Evolutionary conservation across 2,329 filamentous ascomycete genomes (phyloP), one percentile per base, ranked within the genome.

Genomic region (Pezicula carpinea): DNA sequence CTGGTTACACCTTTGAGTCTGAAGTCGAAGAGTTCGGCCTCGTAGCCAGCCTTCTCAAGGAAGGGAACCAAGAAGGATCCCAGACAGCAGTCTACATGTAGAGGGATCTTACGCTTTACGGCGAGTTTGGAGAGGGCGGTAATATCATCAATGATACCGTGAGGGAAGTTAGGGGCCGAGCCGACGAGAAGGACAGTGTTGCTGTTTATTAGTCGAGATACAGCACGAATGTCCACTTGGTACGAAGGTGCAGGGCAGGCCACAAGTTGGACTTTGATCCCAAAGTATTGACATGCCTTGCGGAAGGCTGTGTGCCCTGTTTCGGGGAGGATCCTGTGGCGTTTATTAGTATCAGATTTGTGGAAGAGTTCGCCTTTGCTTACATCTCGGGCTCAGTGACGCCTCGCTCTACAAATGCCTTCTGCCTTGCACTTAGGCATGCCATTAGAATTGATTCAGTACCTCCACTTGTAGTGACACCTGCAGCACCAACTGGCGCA

Each of bases 401-500:
- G 48, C 90, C 85, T 42, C 91, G 83, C 72, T 99, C 93, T 35
- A 74, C 71, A 59, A 86, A 89, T 1, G 85, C 93, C 72, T 93
- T 95, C 65, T 97, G 88, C 51, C 93, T 82, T 8, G 93, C 93
- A 50, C 85, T 86, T 57, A 97, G 73, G 62, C 89, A 95, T 31
- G 93, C 93, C 88, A 96, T 95, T 47, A 99, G 74, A 60, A 99
- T 99, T 50, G 89, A 95, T 69, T 99, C 93, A 0, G 93, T 96
- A 41, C 93, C 93, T 53, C 93, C 93, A 52, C 87, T 88, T 2
- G 93, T 97, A 14, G 88, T 90, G 8, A 93, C 89, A 53, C 93
- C 93, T 5, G 88, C 91, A 23, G 84, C 89, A 47, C 82, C 85
- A n/a, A 82, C 73, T 3, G 93, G 93, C 7, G 87, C 90, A 66